Percentiles rank a stretch among this genome's conserved stretches.
Conservation (phyloP, 495 filamentous ascomycete genomes). For the Eremomyces bilateralis region DNA sequence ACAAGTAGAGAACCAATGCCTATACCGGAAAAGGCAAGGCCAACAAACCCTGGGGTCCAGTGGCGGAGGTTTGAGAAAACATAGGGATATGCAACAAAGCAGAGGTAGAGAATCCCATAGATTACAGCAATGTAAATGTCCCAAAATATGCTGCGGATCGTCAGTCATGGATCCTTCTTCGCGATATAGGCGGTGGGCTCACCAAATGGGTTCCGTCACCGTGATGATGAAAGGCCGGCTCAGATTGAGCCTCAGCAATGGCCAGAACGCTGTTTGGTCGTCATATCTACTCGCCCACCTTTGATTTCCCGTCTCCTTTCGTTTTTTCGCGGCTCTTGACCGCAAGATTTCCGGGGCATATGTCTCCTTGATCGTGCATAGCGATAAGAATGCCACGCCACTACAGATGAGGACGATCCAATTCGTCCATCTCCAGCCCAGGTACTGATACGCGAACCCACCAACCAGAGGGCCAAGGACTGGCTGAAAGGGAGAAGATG, state of each 20-base stretch:
- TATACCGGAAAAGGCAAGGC: constrained; percentile 66
- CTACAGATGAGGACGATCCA: constrained; percentile 58
- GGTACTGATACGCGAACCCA: constrained; percentile 52
- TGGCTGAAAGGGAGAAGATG: constrained; percentile 8
- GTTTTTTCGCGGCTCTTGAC: constrained; percentile 38
- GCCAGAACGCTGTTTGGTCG: constrained; percentile 29
- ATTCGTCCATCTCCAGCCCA: constrained; percentile 77
- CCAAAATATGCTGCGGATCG: constrained; percentile 39
- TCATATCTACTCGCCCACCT: constrained; percentile 64
- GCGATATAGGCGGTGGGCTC: constrained; percentile 7
- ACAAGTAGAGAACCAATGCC: constrained; percentile 49
- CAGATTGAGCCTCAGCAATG: constrained; percentile 46
- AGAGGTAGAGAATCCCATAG: constrained; percentile 54
- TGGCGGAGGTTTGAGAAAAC: constrained; percentile 51
- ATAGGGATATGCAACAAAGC: constrained; percentile 70
- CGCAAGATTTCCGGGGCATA: constrained; percentile 57
- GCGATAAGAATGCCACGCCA: constrained; percentile 26
- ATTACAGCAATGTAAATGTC: constrained; percentile 46
- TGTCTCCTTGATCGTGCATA: constrained; percentile 38
- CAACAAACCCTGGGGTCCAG: constrained; percentile 50
- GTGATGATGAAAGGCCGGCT: constrained; percentile 57
- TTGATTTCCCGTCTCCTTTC: constrained; percentile 54
- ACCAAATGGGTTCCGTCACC: constrained; percentile 68
- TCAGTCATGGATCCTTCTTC: not conserved
- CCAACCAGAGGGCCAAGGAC: constrained; percentile 40